Percentiles rank a stretch among this genome's conserved stretches.
Conservation (phyloP, 345 rosid genomes). For the Eucalyptus erythrocorys region DNA sequence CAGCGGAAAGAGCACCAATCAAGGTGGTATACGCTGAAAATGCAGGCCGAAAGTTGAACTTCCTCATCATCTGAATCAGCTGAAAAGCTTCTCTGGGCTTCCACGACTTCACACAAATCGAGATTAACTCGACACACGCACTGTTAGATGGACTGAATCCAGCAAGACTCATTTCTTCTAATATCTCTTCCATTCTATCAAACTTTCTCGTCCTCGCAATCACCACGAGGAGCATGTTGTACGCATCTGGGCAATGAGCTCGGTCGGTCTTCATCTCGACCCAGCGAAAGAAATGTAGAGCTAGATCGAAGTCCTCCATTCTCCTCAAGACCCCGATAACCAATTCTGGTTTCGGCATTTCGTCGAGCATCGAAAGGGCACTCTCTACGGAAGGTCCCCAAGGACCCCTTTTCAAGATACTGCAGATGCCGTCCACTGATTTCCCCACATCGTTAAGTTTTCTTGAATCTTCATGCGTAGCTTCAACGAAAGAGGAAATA, state of each 20-base stretch:
- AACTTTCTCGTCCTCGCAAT: constrained; percentile 52
- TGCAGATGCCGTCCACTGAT: constrained; percentile 35
- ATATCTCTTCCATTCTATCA: constrained; percentile 48
- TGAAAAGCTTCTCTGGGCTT: constrained; percentile 74
- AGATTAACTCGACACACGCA: constrained; percentile 46
- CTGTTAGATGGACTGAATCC: constrained; percentile 64
- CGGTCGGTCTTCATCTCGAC: constrained; percentile 48
- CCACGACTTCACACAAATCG: constrained; percentile 40
- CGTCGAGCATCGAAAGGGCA: constrained; percentile 34
- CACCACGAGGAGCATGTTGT: constrained; percentile 63
- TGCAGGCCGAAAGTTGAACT: constrained; percentile 85
- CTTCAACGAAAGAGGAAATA: constrained; percentile 6
- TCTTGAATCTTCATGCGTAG: constrained; percentile 16
- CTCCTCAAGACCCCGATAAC: constrained; percentile 66
- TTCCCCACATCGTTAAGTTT: constrained; percentile 15
- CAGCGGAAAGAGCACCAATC: constrained; percentile 73
- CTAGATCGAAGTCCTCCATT: constrained; percentile 51
- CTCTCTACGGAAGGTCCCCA: constrained; percentile 71
- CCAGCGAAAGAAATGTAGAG: constrained; percentile 71
- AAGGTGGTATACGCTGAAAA: constrained; percentile 85
- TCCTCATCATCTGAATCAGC: constrained; percentile 71
- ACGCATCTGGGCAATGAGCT: constrained; percentile 60
- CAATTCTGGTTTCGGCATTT: constrained; percentile 41
- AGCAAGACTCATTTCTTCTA: constrained; percentile 85
- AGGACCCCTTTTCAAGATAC: constrained; percentile 42